Base-by-base conservation (phyloP, 140 eudicot species). In the Flaveria floridana region DNA sequence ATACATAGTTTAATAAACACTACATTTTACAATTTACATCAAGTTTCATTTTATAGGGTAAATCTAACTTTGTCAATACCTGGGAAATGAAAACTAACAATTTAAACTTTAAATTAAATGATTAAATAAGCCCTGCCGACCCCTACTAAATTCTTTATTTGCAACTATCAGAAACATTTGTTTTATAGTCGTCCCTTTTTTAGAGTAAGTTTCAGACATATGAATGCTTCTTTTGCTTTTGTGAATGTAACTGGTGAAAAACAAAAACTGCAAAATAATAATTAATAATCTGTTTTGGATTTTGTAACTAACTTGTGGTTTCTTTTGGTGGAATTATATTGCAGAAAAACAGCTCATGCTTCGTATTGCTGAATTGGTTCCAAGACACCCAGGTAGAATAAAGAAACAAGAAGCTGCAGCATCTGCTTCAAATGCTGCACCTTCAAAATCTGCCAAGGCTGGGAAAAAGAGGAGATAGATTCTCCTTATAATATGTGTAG, bases 381-480 rank as follows among this genome's bases (percentile, higher is more conserved):
- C 97, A 1, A 82, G 94, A 74, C 96, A 90, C 78, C 89, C 92
- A 15, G 95, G 95, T 50, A 85, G 97, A 73, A 72, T 84, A 34
- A 93, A 86, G 91, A 90, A 94, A 80, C 97, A 85, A 75, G 96
- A 88, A 83, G 67, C 89, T 67, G 89, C 91, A 18, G 4, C 87
- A 18, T 39, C 96, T 19, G 67, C 86, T n/a, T 90, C 97, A 6
- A 80, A 84, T 37, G 89, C 84, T 63, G 87, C 74, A 19, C 77
- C 94, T 79, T 77, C 97, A 3, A 94, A 94, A 81, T 86, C 99
- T 77, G 87, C 92, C 48, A 90, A 94, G 83, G 97, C 92, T 74
- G 97, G 99, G 53, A 90, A 64, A 77, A 94, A 94, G 96, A 94
- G 82, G 82, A 85, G 91, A 83, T 87, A 92, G 77, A 34, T 81